Conservation (phyloP, 2,329 filamentous ascomycete genomes). For the Spiromastix sp. region DNA sequence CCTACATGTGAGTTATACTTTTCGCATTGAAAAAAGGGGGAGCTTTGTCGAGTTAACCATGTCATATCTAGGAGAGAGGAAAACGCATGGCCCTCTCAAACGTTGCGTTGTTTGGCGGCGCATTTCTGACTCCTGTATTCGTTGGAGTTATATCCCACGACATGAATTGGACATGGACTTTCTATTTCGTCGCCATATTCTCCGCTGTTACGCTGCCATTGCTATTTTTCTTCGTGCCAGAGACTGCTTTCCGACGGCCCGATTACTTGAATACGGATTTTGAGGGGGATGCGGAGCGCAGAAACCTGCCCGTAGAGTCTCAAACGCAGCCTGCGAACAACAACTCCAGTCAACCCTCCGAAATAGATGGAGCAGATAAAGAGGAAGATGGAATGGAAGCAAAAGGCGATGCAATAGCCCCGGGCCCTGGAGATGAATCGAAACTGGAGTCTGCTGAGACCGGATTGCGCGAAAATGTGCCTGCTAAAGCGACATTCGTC, state of each 20-base stretch:
- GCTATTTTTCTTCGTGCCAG: slow-evolving; percentile 70
- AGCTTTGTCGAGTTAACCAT: too few species aligned
- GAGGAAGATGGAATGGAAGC: neutral
- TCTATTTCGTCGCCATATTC: slow-evolving; percentile 83
- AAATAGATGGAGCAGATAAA: neutral
- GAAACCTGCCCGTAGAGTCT: slow-evolving; percentile 7
- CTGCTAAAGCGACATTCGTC: slow-evolving; percentile 46
- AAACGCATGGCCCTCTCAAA: slow-evolving; percentile 77
- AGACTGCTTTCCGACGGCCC: slow-evolving; percentile 67
- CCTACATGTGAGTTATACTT: slow-evolving; percentile 61
- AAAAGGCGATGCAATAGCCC: neutral
- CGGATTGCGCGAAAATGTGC: slow-evolving; percentile 9
- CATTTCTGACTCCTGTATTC: slow-evolving; percentile 75
- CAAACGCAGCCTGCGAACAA: slow-evolving; percentile 8
- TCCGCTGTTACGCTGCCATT: slow-evolving; percentile 57
- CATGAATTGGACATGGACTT: slow-evolving; percentile 78
- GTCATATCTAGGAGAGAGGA: slow-evolving; percentile 60
- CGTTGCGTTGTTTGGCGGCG: slow-evolving; percentile 58
- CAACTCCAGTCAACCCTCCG: neutral
- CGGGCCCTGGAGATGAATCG: neutral
- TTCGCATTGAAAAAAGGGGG: too few species aligned
- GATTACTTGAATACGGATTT: slow-evolving; percentile 60
- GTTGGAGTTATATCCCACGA: slow-evolving; percentile 72
- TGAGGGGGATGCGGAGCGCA: slow-evolving; percentile 24
- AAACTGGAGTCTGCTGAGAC: neutral